These are phyloP conservation scores for Ophiocordyceps sinensis DNA, from an alignment of 2,329 filamentous ascomycete species.

Conservation along the genomic window DNA sequence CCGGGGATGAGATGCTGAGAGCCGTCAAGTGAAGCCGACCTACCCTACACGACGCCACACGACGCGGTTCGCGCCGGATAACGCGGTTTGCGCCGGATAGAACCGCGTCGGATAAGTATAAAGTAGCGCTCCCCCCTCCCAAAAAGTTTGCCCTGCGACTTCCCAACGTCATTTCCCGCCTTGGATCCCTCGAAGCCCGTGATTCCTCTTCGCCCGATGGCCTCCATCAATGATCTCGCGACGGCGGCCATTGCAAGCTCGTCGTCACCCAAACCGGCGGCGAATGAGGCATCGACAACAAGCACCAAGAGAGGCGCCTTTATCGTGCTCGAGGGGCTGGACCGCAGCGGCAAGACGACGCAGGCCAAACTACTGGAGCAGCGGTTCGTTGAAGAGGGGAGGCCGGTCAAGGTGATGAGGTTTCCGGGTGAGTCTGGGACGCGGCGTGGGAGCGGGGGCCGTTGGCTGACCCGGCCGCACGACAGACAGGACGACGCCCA, in stretches of 20 bases:
- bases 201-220: constrained; percentile 20
- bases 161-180: too few relatives aligned
- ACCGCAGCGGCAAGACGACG: constrained; percentile 84
- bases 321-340: constrained; percentile 76
- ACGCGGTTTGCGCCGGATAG: too few relatives aligned
- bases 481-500: constrained; percentile 66
- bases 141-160: too few relatives aligned
- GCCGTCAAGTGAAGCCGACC: too few relatives aligned
- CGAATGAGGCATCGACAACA: too few relatives aligned
- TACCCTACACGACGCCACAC: too few relatives aligned
- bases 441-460: background rate
- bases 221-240: constrained; percentile 35
- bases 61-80: too few relatives aligned
- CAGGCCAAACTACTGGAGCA: constrained; percentile 60
- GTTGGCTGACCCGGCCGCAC: background rate
- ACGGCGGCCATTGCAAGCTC: constrained; percentile 18
- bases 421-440: constrained; percentile 35
- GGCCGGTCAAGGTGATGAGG: constrained; percentile 36
- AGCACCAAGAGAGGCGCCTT: constrained; percentile 45
- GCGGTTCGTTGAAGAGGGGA: constrained; percentile 32
- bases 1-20: too few relatives aligned
- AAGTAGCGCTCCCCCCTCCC: too few relatives aligned
- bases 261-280: background rate
- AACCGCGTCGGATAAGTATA: too few relatives aligned
- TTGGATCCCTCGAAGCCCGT: too few relatives aligned